Evolutionary conservation across 2,329 filamentous ascomycete genomes (phyloP), one percentile per base, ranked within the genome.

Genomic region (Chrysoporthe austroafricana): DNA sequence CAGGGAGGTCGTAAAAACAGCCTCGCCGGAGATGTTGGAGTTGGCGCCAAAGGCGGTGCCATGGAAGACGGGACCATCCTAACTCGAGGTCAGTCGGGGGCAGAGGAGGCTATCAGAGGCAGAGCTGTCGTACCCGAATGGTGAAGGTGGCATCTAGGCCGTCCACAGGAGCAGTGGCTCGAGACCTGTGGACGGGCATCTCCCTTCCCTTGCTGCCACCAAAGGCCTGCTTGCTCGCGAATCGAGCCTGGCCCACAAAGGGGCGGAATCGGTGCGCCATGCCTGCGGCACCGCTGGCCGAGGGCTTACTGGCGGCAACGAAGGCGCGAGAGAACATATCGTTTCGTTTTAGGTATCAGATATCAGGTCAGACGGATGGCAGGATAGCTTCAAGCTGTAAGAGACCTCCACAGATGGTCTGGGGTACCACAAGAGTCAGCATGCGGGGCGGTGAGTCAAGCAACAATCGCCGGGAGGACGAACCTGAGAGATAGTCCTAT

Each of bases 1-100:
- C 66, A 98, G 89, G 34, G 95, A 97, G 70, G 96, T 98, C 71
- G 96, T 98, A 85, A 99, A 99, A 79, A 98, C 96, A 58, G 96
- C 96, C 84, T 99, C 96, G 74, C 96, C 96, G 71, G 94, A 97
- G 78, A 98, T 92, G 86, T 97, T 99, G 79, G 91, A 88, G 80
- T 96, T 96, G 77, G 96, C 96, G 75, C 96, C 96, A 75, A 98
- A 99, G 69, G 95, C 97, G 78, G 92, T 97, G 78, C 96, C 96
- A 75, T 93, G 92, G 85, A 97, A 98, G 77, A 98, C 91, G 57
- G 96, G 96, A 70, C 96, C 96, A 83, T 97, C 93, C 89, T 94
- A 76, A 44, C 69, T 70, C 14, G 18, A 70, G 62, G 52, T 64
- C 36, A 66, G 69, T 64, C 54, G 13, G 52, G 14, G 21, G 14